Conservation (phyloP, 2,329 filamentous ascomycete species). For the Orbilia blumenaviensis region DNA sequence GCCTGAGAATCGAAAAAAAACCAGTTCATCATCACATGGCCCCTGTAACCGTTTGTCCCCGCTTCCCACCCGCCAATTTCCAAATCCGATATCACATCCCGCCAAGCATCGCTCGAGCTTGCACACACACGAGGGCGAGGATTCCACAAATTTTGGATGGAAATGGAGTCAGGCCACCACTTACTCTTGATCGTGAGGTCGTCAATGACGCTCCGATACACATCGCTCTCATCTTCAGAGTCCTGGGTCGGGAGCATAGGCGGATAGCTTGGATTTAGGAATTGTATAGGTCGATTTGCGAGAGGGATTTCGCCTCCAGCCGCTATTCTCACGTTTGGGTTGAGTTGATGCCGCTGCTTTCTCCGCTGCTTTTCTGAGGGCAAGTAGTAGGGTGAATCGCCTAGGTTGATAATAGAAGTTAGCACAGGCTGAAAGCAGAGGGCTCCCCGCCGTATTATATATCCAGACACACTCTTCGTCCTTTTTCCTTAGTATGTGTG, state of each 20-base stretch:
- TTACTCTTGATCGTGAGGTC: constrained; percentile 84
- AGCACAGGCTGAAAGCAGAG: constrained; percentile 44
- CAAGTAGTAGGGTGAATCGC: constrained; percentile 61
- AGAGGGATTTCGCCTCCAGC: background rate
- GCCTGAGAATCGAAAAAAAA: constrained; percentile 20
- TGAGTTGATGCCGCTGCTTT: constrained; percentile 50
- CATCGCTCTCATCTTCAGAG: constrained; percentile 66
- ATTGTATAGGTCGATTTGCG: background rate
- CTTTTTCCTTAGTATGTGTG: too few species aligned
- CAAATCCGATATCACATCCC: constrained; percentile 13
- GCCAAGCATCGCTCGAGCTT: constrained; percentile 18
- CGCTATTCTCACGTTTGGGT: constrained; percentile 50
- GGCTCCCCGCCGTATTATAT: constrained; percentile 43
- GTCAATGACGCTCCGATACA: constrained; percentile 84
- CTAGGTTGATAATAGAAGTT: constrained; percentile 55
- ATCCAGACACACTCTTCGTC: constrained; percentile 49
- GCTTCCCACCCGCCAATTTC: constrained; percentile 18
- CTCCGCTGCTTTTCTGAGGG: constrained; percentile 55
- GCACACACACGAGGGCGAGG: background rate
- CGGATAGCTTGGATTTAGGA: constrained; percentile 34
- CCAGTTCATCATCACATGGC: constrained; percentile 26
- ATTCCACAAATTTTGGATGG: constrained; percentile 4
- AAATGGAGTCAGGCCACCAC: constrained; percentile 28
- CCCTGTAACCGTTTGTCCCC: constrained; percentile 21
- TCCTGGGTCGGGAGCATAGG: constrained; percentile 43